Percentiles rank a stretch among this genome's conserved stretches.
Conservation (phyloP, 2,329 filamentous ascomycete genomes). For the Fusarium coffeatum region DNA sequence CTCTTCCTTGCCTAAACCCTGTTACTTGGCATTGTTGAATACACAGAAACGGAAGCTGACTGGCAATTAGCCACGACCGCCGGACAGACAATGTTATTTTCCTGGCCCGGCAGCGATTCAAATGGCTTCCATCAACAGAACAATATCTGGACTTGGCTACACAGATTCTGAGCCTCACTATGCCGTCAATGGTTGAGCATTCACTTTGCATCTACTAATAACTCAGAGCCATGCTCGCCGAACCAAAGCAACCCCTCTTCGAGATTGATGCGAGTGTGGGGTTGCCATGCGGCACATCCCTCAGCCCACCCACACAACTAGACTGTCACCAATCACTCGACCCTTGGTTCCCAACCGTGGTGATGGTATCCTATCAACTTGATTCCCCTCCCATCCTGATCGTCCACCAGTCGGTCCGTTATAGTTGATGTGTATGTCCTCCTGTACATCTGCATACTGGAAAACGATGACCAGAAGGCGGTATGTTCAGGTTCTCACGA, state of each 20-base stretch:
- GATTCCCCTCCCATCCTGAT: slow-evolving; percentile 31
- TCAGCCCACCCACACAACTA: slow-evolving; percentile 28
- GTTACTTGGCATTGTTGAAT: slow-evolving; percentile 33
- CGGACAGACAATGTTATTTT: background rate
- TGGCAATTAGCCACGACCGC: background rate
- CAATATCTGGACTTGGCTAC: background rate
- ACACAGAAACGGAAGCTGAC: slow-evolving; percentile 19
- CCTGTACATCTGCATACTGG: slow-evolving; percentile 10
- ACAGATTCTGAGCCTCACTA: background rate
- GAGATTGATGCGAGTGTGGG: slow-evolving; percentile 39
- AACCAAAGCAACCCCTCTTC: slow-evolving; percentile 33
- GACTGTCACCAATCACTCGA: slow-evolving; percentile 42
- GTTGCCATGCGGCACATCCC: slow-evolving; percentile 45
- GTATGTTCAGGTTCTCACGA: slow-evolving; percentile 1
- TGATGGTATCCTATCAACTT: slow-evolving; percentile 48
- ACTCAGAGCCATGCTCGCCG: slow-evolving; percentile 13
- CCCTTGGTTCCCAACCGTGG: slow-evolving; percentile 41
- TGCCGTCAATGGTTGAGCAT: background rate
- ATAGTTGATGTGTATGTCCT: slow-evolving; percentile 17
- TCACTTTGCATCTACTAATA: background rate
- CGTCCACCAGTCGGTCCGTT: slow-evolving; percentile 48
- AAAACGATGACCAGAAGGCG: background rate
- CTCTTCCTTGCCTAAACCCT: slow-evolving; percentile 19
- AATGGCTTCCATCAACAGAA: background rate
- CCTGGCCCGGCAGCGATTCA: background rate